phyloP scores from a whole-genome alignment of 2,329 filamentous ascomycete species.

The Pseudogymnoascus sp. region DNA sequence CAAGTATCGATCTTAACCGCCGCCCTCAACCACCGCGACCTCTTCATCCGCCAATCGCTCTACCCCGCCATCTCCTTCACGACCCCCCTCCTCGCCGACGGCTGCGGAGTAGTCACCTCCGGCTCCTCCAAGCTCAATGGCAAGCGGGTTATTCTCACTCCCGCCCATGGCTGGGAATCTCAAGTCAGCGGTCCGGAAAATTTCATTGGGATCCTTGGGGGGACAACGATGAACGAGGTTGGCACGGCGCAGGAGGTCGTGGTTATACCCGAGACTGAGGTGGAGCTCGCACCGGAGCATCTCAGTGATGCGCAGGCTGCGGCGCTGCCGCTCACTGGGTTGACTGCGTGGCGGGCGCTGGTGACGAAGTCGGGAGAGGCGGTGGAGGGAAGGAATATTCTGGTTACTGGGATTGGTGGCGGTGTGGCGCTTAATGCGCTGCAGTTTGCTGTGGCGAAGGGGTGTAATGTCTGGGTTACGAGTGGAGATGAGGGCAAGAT shows the following conservation, averaged over 20 bases:
- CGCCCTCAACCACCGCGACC: slow-evolving; percentile 88
- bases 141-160: slow-evolving; percentile 69
- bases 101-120: slow-evolving; percentile 62
- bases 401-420: slow-evolving; percentile 87
- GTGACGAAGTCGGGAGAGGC: slow-evolving; percentile 66
- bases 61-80: slow-evolving; percentile 80
- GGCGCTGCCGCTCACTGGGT: slow-evolving; percentile 71
- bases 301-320: slow-evolving; percentile 67
- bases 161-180: slow-evolving; percentile 67
- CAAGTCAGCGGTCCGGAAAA: slow-evolving; percentile 66
- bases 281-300: slow-evolving; percentile 69
- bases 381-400: slow-evolving; percentile 58
- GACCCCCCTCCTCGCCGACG: slow-evolving; percentile 73
- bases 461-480: slow-evolving; percentile 32
- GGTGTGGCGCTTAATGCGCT: slow-evolving; percentile 79
- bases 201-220: slow-evolving; percentile 58
- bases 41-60: slow-evolving; percentile 86
- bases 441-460: slow-evolving; percentile 66
- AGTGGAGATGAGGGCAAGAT: slow-evolving; percentile 62
- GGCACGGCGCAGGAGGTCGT: slow-evolving; percentile 72
- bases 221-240: slow-evolving; percentile 51
- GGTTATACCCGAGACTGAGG: slow-evolving; percentile 58
- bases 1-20: slow-evolving; percentile 68
- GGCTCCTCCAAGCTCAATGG: slow-evolving; percentile 43
- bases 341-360: slow-evolving; percentile 83